Conservation (phyloP, 768 basidiomycete genomes). For the Lactarius hengduanensis region DNA sequence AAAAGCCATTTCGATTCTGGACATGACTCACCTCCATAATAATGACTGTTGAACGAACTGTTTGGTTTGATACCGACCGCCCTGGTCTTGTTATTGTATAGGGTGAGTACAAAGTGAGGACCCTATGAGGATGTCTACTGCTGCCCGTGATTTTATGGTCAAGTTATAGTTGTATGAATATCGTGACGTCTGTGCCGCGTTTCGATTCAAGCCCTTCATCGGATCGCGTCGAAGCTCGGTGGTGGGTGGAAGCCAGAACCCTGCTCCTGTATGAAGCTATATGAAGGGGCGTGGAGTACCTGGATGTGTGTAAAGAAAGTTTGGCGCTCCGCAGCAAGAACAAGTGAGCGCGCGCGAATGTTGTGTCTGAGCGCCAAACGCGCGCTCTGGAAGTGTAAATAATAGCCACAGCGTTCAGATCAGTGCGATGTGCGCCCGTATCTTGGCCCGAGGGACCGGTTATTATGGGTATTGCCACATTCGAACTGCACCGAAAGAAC, state of each 20-base stretch:
- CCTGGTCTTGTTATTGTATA: conserved; percentile 12
- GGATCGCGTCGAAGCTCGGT: conserved; percentile 18
- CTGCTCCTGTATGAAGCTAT: conserved; percentile 9
- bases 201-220: conserved; percentile 28
- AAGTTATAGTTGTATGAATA: conserved; percentile 18
- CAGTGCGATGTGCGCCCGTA: neutral
- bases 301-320: neutral
- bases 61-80: neutral
- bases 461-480: neutral
- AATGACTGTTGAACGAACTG: neutral
- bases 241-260: conserved; percentile 17
- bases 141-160: conserved; percentile 28
- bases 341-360: conserved; percentile 9
- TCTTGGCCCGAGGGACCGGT: neutral
- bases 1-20: neutral
- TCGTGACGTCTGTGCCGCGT: conserved; percentile 24
- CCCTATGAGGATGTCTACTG: conserved; percentile 25
- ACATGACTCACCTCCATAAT: conserved; percentile 23
- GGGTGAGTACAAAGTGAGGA: conserved; percentile 2
- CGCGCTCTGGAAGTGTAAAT: neutral
- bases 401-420: neutral
- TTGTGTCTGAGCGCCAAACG: neutral
- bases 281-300: conserved; percentile 3
- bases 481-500: neutral
- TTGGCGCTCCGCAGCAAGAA: conserved; percentile 17